Evolutionary conservation across 2,329 filamentous ascomycete species (phyloP), one percentile per base, ranked within the genome.

Genomic region (Gyromitra esculenta): DNA sequence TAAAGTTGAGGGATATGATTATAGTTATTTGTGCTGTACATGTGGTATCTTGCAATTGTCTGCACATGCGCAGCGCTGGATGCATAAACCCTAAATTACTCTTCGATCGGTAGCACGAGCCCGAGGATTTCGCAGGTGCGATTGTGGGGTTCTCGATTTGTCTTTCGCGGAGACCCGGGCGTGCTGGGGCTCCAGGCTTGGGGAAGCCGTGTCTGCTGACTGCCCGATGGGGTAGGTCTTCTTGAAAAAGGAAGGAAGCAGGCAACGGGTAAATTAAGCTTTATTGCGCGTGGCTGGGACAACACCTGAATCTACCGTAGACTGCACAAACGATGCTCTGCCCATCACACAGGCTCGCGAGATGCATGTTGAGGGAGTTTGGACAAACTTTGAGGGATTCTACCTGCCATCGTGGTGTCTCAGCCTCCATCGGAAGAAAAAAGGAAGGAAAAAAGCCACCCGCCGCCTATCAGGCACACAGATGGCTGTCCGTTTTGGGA

Each of bases 181-280:
- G 25, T 31, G 25, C 25, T 31, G 4, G 25, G 18, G 18, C 18
- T 1, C 18, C 18, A 21, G 18, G 18, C 18, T 21, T 21, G 18
- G 18, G 18, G 18, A 21, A 21, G 18, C 18, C 18, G 18, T 21
- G 18, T 21, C 18, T 21, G 18, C 18, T 21, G 18, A 21, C 41
- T 45, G 1, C 3, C 43, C 15, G 43, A 15, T 45, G 45, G 45
- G 45, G 59, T 45, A 63, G 59, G 59, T 48, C 37, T 6, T 63
- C 15, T 45, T 45, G 43, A 13, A 15, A 15, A 15, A 15, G 11
- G 43, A 15, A 45, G 43, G 43, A 45, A 45, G 43, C 8, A 13
- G 43, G 11, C 5, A 15, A 45, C 62, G 62, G 62, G 25, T 52
- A 52, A 65, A 52, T 65, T 64, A 50, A 50, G 60, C 60, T 63